A percentile compares a stretch with the other conserved stretches of the same genome.
phyloP scores from a whole-genome alignment of 1,284 basidiomycete genomes.

The Uromyces viciae-fabae region DNA sequence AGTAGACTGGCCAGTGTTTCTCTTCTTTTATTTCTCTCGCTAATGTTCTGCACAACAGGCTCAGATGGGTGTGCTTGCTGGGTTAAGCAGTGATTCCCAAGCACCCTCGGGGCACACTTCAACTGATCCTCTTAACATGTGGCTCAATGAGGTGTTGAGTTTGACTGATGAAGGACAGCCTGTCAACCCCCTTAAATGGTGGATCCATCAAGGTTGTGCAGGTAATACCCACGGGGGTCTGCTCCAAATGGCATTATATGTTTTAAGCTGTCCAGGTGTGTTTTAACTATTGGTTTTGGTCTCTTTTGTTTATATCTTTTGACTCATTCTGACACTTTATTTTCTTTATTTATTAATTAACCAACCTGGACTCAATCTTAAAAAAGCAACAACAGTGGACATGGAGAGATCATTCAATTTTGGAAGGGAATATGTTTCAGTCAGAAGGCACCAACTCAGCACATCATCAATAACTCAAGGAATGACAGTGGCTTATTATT shows the following conservation, averaged over 20 bases:
- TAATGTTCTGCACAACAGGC: too few species aligned
- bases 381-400: not conserved
- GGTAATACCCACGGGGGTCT: not conserved
- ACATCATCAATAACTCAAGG: not conserved
- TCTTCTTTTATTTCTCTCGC: too few species aligned
- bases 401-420: not conserved
- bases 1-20: too few species aligned
- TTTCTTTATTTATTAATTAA: not conserved
- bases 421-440: not conserved
- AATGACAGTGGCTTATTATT: constrained; percentile 6
- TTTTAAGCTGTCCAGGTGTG: constrained; percentile 2
- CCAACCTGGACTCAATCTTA: too few species aligned
- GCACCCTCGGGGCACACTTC: not conserved
- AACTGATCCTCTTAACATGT: not conserved
- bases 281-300: too few species aligned
- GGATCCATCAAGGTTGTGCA: not conserved
- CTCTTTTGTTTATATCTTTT: too few species aligned
- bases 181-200: not conserved
- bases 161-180: not conserved
- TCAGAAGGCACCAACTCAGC: not conserved
- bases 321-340: too few species aligned
- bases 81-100: not conserved
- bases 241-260: not conserved
- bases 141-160: not conserved
- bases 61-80: not conserved